Conservation (phyloP, 129 eudicot species). For the Mikania micrantha region DNA sequence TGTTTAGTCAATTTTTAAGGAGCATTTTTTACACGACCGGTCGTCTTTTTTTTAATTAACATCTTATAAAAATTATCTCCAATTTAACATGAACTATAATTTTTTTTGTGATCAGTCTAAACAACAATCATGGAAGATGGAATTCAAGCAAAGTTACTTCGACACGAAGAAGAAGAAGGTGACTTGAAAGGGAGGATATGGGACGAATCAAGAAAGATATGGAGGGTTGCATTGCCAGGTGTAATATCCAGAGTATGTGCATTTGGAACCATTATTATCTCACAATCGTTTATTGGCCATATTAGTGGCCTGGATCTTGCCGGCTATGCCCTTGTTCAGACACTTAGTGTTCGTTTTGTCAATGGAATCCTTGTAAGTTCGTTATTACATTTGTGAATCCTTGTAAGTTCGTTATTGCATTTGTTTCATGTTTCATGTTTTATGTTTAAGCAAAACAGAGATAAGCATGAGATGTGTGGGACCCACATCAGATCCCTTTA, state of each 20-base stretch:
- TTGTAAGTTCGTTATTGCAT: slow-evolving; percentile 33
- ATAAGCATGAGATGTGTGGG: neutral
- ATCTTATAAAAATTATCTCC: neutral
- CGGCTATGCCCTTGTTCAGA: slow-evolving; percentile 76
- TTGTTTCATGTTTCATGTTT: neutral
- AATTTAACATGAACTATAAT: neutral
- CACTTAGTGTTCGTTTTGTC: slow-evolving; percentile 55
- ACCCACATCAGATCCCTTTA: neutral
- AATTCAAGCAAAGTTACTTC: slow-evolving; percentile 35
- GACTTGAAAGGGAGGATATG: slow-evolving; percentile 44
- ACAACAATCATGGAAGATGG: slow-evolving; percentile 27
- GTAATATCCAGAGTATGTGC: slow-evolving; percentile 51
- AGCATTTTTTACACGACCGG: neutral
- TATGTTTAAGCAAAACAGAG: neutral
- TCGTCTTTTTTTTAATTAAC: neutral
- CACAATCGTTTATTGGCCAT: slow-evolving; percentile 72
- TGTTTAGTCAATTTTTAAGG: neutral
- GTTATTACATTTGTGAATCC: slow-evolving; percentile 22
- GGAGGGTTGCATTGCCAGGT: slow-evolving; percentile 71
- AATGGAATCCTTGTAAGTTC: slow-evolving; percentile 65
- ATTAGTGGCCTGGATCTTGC: slow-evolving; percentile 60
- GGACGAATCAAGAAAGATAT: slow-evolving; percentile 56
- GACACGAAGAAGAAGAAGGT: slow-evolving; percentile 23
- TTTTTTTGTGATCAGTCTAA: neutral
- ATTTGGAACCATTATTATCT: slow-evolving; percentile 52